Evolutionary conservation across 768 basidiomycete genomes (phyloP), one percentile per base, ranked within the genome.

Genomic region (Trametes cinnabarina): DNA sequence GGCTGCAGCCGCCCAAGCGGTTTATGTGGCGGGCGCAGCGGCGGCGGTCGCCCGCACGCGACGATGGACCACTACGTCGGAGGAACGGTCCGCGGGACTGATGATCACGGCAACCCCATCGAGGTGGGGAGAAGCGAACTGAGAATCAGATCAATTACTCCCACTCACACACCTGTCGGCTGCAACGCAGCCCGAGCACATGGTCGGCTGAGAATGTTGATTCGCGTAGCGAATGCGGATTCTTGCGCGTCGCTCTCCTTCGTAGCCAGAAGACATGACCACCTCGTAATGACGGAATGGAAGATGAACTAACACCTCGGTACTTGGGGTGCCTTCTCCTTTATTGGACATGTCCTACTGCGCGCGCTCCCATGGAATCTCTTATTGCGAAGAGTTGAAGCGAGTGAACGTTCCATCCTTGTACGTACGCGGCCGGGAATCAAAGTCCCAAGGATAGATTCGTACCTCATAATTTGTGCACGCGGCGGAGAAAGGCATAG

Each of bases 101-200:
- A 32, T 32, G 30, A 32, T 12, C 7, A 12, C 30, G 30, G 30
- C 30, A 32, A 32, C 30, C 30, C n/a, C 30, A 32, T 7, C 30
- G 30, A 32, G 30, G 30, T 12, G 7, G 30, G 12, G 7, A 32
- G 30, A 32, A 32, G 30, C 30, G 30, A 32, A 32, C 53, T 37
- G 48, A 32, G n/a, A n/a, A n/a, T n/a, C n/a, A n/a, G 48, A 57
- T 57, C 56, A 57, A 44, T 57, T 46, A 32, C 56, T 57, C 56
- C 35, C 57, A 51, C 51, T 26, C 56, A 57, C 32, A 39, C 44
- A 19, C 43, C 57, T 58, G 50, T 51, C 57, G 50, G 57, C 50
- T 51, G 57, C 44, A 26, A 51, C n/a, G n/a, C n/a, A n/a, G n/a
- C n/a, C n/a, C n/a, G 26, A 32, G 56, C 56, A 57, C 49, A 51